A percentile compares a stretch with the other conserved stretches of the same genome.
phyloP scores from a whole-genome alignment of 2,329 filamentous ascomycete genomes.

The Fusarium illudens region DNA sequence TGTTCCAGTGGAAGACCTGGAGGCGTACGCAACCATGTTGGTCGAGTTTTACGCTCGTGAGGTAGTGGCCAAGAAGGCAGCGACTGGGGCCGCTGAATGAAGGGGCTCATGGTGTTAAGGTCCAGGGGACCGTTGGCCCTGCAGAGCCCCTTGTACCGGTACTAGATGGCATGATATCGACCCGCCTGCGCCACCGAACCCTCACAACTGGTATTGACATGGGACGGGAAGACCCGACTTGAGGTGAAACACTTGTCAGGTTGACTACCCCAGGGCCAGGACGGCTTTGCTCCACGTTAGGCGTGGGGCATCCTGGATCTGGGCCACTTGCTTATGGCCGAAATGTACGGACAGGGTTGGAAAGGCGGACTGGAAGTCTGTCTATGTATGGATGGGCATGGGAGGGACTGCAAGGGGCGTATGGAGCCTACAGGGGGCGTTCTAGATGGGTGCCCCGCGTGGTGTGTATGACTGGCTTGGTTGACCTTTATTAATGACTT shows the following conservation, averaged over 20 bases:
- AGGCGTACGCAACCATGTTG: conserved; percentile 97
- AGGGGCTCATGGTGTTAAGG: conserved; percentile 2
- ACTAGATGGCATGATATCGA: not conserved
- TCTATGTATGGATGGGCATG: not conserved
- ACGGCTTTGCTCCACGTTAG: not conserved
- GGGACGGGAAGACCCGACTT: not conserved
- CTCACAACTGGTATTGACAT: not conserved
- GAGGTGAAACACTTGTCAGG: conserved; percentile 15
- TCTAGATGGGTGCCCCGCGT: not conserved
- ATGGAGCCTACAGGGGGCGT: not conserved
- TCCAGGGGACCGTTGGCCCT: not conserved
- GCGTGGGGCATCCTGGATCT: not conserved
- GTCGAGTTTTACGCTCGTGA: conserved; percentile 98
- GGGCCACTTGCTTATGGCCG: not conserved
- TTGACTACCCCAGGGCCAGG: conserved; percentile 1
- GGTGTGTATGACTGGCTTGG: conserved; percentile 25
- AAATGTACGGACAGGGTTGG: not conserved
- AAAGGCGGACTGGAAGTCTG: not conserved
- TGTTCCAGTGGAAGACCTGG: conserved; percentile 92
- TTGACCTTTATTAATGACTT: conserved; percentile 32
- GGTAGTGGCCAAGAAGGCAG: conserved; percentile 62
- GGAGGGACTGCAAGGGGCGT: not conserved
- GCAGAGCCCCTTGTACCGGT: conserved; percentile 4
- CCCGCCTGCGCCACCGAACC: not conserved
- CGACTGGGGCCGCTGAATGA: conserved; percentile 31